Percentiles rank a stretch among this genome's conserved stretches.
These are phyloP conservation scores for Capsicum pubescens DNA, from an alignment of 257 asterid species.

Conservation along the genomic window DNA sequence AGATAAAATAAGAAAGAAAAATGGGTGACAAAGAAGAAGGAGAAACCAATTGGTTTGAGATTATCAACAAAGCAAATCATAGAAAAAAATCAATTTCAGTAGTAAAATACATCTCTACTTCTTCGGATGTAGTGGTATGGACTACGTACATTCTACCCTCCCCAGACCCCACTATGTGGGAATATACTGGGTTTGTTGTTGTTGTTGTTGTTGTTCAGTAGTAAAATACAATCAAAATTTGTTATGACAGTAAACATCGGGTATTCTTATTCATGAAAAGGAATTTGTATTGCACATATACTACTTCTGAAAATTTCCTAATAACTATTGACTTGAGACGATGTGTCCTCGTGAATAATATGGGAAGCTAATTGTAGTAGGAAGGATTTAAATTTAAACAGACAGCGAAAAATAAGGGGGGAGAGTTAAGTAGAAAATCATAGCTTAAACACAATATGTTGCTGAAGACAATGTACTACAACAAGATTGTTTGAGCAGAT, in stretches of 20 bases:
- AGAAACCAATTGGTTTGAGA: constrained; percentile 15
- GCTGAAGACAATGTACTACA: background rate
- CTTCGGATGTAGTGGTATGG: no score
- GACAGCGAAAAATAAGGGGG: background rate
- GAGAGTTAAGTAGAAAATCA: background rate
- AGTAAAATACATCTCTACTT: constrained; percentile 14
- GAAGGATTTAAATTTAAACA: background rate
- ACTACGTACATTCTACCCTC: no score
- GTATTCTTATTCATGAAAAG: background rate
- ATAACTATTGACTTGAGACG: background rate
- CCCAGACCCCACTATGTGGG: no score
- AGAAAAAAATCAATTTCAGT: background rate
- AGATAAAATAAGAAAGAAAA: constrained; percentile 14
- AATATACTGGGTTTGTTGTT: no score
- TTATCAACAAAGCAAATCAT: background rate
- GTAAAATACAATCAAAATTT: constrained; percentile 21
- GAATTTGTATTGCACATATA: background rate
- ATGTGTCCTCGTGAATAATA: background rate
- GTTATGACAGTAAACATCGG: background rate
- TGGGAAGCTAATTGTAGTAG: background rate
- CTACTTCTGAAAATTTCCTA: background rate
- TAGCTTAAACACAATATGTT: background rate
- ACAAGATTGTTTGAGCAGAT: background rate
- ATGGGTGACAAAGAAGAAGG: constrained; percentile 5
- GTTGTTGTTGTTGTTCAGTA: no score